Percentiles rank a stretch among this genome's conserved stretches.
phyloP scores from a whole-genome alignment of 139 green algal genomes.

The Chlorella vulgaris region DNA sequence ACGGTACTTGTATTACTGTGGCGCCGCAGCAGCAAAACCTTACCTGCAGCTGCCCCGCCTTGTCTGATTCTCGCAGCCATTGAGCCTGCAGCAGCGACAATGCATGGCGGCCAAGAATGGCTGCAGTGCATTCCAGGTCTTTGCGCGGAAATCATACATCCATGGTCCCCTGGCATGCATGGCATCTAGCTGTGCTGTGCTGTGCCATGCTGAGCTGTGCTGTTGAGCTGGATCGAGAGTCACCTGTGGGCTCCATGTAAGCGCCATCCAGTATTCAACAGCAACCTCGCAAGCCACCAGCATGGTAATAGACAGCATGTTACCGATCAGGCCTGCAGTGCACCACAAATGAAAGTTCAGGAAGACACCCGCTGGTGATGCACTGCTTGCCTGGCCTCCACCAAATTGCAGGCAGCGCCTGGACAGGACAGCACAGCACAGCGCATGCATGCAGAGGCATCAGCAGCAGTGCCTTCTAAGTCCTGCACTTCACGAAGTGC shows the following conservation, averaged over 20 bases:
- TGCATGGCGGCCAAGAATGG: neutral
- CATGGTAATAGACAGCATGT: conserved; percentile 40
- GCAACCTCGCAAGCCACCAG: conserved; percentile 71
- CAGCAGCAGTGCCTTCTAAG: neutral
- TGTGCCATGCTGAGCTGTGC: neutral
- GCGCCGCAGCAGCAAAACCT: too few species aligned
- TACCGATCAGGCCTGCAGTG: conserved; percentile 10
- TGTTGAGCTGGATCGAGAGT: neutral
- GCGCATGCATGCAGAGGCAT: neutral
- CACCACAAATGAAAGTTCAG: too few species aligned
- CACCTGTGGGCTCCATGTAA: conserved; percentile 63
- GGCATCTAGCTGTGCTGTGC: too few species aligned
- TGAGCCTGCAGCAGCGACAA: conserved; percentile 39
- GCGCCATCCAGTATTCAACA: conserved; percentile 75
- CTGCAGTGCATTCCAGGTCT: too few species aligned
- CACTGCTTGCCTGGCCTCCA: too few species aligned
- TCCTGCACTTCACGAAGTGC: too few species aligned
- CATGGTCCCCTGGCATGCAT: too few species aligned
- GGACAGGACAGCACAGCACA: too few species aligned
- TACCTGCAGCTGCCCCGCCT: conserved; percentile 28
- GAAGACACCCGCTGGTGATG: too few species aligned
- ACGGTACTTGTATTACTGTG: too few species aligned
- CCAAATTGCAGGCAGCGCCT: too few species aligned
- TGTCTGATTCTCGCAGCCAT: conserved; percentile 41
- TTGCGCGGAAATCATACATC: too few species aligned